Percentiles rank a stretch among this genome's conserved stretches.
Evolutionary conservation across 225 moss, liverwort and hornwort genomes (phyloP).

Genomic region (Pseudoscleropodium purum): DNA sequence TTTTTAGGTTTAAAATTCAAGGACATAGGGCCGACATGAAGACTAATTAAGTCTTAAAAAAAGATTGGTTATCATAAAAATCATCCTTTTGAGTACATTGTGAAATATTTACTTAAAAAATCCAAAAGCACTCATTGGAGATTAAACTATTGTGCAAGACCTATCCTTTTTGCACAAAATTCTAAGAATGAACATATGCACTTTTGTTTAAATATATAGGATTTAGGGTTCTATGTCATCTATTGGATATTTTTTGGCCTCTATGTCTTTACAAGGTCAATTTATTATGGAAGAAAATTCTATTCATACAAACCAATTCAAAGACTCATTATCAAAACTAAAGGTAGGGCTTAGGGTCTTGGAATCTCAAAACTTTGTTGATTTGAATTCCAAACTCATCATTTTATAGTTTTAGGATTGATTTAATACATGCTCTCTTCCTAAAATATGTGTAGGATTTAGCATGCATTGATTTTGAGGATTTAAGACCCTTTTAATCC

Average conservation of each 20-base stretch:
- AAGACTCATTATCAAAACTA: background rate
- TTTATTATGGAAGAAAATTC: background rate
- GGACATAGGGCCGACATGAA: fast-evolving
- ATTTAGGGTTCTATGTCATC: too few relatives aligned
- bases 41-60: fast-evolving
- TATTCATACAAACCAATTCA: background rate
- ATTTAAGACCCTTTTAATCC: background rate
- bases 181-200: background rate
- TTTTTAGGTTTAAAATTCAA: background rate
- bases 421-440: too few relatives aligned
- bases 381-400: background rate
- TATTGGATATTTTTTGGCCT: too few relatives aligned
- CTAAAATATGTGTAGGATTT: too few relatives aligned
- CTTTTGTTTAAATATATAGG: too few relatives aligned
- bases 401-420: background rate
- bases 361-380: background rate
- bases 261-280: fast-evolving
- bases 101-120: background rate
- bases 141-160: background rate
- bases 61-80: fast-evolving
- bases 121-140: background rate
- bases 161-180: background rate
- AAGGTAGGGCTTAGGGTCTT: background rate
- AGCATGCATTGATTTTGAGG: too few relatives aligned
- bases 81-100: fast-evolving